Evolutionary conservation across 2,329 filamentous ascomycete species (phyloP).

Genomic region (Neocatenulostroma microsporum): DNA sequence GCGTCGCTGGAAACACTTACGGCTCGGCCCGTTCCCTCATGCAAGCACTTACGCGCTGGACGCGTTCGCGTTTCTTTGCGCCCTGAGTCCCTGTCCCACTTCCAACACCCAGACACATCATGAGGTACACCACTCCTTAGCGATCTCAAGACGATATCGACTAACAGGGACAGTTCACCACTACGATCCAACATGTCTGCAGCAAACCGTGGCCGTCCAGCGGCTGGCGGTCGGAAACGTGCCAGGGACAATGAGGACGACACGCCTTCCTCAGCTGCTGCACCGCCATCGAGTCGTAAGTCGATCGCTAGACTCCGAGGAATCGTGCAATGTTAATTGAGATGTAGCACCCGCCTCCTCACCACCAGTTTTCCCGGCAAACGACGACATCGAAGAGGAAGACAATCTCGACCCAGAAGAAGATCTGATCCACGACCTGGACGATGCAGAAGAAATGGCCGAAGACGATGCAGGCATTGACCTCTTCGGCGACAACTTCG

Average conservation of each 20-base stretch:
- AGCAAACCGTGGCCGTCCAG: conserved; percentile 64
- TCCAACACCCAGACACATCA: conserved; percentile 1
- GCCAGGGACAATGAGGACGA: conserved; percentile 58
- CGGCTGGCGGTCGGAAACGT: conserved; percentile 52
- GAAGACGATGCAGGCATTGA: conserved; percentile 65
- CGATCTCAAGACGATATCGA: too few relatives aligned
- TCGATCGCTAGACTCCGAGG: conserved; percentile 19
- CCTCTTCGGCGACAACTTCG: conserved; percentile 62
- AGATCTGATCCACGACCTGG: conserved; percentile 57
- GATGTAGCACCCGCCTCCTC: conserved; percentile 49
- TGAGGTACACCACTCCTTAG: too few relatives aligned
- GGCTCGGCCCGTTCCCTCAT: background rate
- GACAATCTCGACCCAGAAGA: conserved; percentile 64
- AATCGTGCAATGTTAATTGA: conserved; percentile 1
- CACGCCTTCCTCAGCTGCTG: conserved; percentile 47
- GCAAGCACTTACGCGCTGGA: conserved; percentile 1
- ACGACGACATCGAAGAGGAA: conserved; percentile 57
- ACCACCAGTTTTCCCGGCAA: conserved; percentile 57
- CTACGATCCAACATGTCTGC: conserved; percentile 72
- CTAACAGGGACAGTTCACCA: conserved; percentile 83
- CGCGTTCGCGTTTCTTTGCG: background rate
- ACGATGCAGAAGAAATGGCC: conserved; percentile 60
- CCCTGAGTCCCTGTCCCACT: too few relatives aligned
- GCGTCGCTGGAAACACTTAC: conserved; percentile 2
- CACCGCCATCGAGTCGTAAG: conserved; percentile 57